Evolutionary conservation across 1,284 basidiomycete genomes (phyloP), one percentile per base, ranked within the genome.

Genomic region (Lignosus rhinocerotis): DNA sequence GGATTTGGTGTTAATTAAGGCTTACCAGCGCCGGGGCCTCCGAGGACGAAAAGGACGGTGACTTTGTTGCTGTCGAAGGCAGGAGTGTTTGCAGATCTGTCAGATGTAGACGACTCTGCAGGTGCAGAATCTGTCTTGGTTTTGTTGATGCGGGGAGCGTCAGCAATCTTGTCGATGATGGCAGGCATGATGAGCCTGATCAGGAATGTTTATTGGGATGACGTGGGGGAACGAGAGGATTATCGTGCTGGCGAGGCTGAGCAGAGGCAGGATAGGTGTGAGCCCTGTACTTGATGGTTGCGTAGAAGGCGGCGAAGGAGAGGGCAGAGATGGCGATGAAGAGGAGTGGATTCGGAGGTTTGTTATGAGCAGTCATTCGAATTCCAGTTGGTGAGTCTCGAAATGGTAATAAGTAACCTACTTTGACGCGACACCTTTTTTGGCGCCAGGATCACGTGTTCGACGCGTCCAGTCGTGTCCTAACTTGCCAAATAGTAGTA

Each of bases 11-110:
- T 30, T 33, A 19, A 55, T 25, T 36, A 45, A 39, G 2, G 32
- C 80, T 64, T 63, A 88, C 93, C 95, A 66, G 94, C 94, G 56
- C 97, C 97, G 21, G 97, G 97, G 1, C 97, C 97, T 42, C 97
- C 97, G 21, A 99, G 89, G 17, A 99, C 96, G 70, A 94, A 99
- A 67, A 99, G 82, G 60, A 99, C 95, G 25, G 85, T 90, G 65
- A 98, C 88, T 64, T 94, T 88, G 53, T 75, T 73, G 44, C 78
- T 73, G 72, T 94, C 86, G 69, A 98, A 98, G 11, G 79, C 81
- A 14, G 85, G 78, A 10, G 67, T 62, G 34, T 42, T 61, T 12
- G 54, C 65, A 62, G 61, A 48, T 16, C 48, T 33, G 1, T 55
- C n/a, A n/a, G 49, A n/a, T 6, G 56, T 21, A 36, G 38, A 32